phyloP scores from a whole-genome alignment of 1,139 yeast genomes.

The Yamadazyma blattariae region DNA sequence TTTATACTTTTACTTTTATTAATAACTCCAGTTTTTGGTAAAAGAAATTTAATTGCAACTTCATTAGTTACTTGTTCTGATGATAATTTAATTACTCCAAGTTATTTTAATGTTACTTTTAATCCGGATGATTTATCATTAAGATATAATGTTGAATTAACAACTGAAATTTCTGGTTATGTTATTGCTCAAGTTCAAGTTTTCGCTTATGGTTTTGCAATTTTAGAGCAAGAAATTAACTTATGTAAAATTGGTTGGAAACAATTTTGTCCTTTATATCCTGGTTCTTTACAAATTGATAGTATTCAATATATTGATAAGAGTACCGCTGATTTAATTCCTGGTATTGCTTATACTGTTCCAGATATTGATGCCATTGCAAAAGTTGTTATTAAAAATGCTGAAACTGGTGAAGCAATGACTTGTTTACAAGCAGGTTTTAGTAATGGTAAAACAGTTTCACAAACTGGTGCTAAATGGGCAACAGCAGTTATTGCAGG shows the following conservation, averaged over 20 bases:
- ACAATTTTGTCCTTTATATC: slow-evolving; percentile 75
- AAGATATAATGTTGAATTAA: slow-evolving; percentile 58
- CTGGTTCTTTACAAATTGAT: slow-evolving; percentile 68
- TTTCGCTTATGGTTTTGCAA: slow-evolving; percentile 71
- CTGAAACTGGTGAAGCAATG: slow-evolving; percentile 37
- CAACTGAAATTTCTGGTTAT: slow-evolving; percentile 57
- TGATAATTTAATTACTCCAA: slow-evolving; percentile 60
- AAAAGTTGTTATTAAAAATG: slow-evolving; percentile 44
- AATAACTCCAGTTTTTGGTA: slow-evolving; percentile 16
- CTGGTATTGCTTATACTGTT: slow-evolving; percentile 69
- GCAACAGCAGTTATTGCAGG: slow-evolving; percentile 82
- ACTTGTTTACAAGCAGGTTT: slow-evolving; percentile 73
- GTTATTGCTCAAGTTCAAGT: slow-evolving; percentile 61
- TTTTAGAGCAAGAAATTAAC: slow-evolving; percentile 52
- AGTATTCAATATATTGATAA: slow-evolving; percentile 56
- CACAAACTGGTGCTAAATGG: slow-evolving; percentile 79
- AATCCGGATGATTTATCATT: slow-evolving; percentile 63
- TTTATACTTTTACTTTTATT: too few relatives aligned
- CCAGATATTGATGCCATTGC: slow-evolving; percentile 80
- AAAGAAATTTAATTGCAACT: slow-evolving; percentile 52
- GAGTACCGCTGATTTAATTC: slow-evolving; percentile 49
- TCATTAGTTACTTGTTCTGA: slow-evolving; percentile 77
- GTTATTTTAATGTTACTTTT: slow-evolving; percentile 63
- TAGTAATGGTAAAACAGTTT: slow-evolving; percentile 70
- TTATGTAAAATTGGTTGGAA: slow-evolving; percentile 67